Percentiles rank a stretch among this genome's conserved stretches.
Evolutionary conservation across 805 yeast species (phyloP).

Genomic region (Wickerhamiella azymoides): DNA sequence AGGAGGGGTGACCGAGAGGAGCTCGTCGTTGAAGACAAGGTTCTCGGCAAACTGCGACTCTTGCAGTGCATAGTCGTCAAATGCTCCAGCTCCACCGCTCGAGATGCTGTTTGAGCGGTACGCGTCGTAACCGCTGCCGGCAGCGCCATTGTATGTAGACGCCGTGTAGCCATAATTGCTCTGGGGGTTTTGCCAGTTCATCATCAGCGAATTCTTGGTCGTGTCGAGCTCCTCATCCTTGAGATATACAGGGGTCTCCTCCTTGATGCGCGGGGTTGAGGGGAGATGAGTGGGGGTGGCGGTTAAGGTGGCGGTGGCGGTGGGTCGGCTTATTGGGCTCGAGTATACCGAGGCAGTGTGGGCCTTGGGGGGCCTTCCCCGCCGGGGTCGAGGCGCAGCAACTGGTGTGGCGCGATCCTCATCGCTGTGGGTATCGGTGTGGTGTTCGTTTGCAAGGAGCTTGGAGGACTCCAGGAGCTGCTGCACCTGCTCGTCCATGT

Average conservation of each 20-base stretch:
- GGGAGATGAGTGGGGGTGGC: neutral
- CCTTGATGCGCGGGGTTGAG: neutral
- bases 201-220: conserved; percentile 6
- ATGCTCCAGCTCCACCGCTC: neutral
- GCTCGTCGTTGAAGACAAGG: conserved; percentile 6
- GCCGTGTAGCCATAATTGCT: neutral
- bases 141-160: too few relatives aligned
- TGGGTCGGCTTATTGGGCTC: neutral
- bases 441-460: neutral
- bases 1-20: neutral
- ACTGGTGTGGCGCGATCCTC: neutral
- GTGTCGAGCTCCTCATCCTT: conserved; percentile 4
- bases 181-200: conserved; percentile 5
- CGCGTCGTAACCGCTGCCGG: neutral
- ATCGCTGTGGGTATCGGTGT: neutral
- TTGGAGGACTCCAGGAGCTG: conserved; percentile 3
- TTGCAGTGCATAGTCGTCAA: conserved; percentile 4
- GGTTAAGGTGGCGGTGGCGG: neutral
- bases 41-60: conserved; percentile 6
- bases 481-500: conserved; percentile 2
- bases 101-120: neutral
- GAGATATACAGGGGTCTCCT: neutral
- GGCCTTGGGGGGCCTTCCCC: conserved; percentile 5
- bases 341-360: neutral
- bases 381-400: conserved; percentile 1